Evolutionary conservation across 257 asterid species (phyloP), one percentile per base, ranked within the genome.

Genomic region (Gentiana macrophylla): DNA sequence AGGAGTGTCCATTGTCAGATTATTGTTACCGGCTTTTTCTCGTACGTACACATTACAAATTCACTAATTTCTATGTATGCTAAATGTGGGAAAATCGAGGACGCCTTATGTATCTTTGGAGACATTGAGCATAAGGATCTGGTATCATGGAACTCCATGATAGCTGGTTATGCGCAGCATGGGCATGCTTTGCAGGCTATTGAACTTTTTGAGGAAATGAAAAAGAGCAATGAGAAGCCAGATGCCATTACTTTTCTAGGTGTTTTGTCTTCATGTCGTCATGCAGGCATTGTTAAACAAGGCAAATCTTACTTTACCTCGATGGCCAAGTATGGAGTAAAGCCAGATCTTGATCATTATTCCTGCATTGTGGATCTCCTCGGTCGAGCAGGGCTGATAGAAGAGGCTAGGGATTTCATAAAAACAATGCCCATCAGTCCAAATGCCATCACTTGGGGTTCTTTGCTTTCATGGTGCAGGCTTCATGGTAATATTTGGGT

Each of bases 131-230:
- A 74, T 70, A 78, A 90, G 70, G 96, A 87, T 78, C 60, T 77
- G 38, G 84, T 84, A 44, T 87, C 96, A 8, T 91, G 98, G 95
- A 87, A 91, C 79, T 82, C 98, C 2, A 87, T 91, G 95, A 75
- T 91, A 49, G 62, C 89, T 2, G 95, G 96, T 15, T 91, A 79
- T 43, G 95, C 92, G 12, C 96, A 83, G 59, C 98, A 87, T 67
- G 98, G 96, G 44, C 74, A 74, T 66, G 96, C 72, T 34, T 72
- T 68, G 52, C 87, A 83, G 67, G 96, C 98, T 6, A 73, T 91
- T 8, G 49, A 67, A 38, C 74, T 84, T 35, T 91, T 87, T 66
- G 66, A 81, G 72, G 93, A 91, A 68, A 83, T 74, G 80, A 62
- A 48, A 69, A 35, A 59, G 53, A 47, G 52, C 56, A 54, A 24